Evolutionary conservation across 176 grass and related monocot genomes (phyloP).

Genomic region (Poa annua): DNA sequence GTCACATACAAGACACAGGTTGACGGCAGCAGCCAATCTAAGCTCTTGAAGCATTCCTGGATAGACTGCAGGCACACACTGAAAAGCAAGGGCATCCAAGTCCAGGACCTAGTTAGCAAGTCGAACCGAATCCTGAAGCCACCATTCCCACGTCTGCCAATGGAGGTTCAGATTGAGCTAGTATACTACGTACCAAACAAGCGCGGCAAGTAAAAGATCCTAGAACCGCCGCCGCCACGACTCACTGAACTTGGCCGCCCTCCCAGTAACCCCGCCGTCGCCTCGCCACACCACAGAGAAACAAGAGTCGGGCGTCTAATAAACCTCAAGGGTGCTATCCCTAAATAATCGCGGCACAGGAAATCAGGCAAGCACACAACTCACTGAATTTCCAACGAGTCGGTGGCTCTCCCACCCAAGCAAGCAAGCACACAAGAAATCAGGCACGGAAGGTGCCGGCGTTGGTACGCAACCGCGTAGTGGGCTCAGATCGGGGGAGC

Average conservation of each 20-base stretch:
- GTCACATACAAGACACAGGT: neutral
- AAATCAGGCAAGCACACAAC: no score
- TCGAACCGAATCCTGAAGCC: neutral
- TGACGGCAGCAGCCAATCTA: conserved; percentile 7
- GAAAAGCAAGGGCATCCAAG: neutral
- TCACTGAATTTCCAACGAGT: neutral
- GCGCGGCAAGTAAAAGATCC: conserved; percentile 29
- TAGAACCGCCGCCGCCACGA: neutral
- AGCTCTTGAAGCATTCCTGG: conserved; percentile 3
- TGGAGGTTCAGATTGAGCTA: neutral
- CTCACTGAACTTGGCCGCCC: neutral
- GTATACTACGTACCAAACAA: neutral
- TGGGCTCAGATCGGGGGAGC: conserved; percentile 36
- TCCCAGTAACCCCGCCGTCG: neutral
- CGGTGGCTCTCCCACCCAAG: neutral
- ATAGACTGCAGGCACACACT: neutral
- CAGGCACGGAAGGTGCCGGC: neutral
- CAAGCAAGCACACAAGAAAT: neutral
- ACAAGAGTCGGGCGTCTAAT: neutral
- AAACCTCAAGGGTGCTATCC: neutral
- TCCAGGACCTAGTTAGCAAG: neutral
- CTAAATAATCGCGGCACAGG: neutral
- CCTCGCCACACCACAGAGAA: neutral
- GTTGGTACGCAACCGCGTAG: neutral
- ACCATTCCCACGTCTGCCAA: conserved; percentile 1